These are phyloP conservation scores for Anthostomella pinea DNA, from an alignment of 2,329 filamentous ascomycete species.

Conservation along the genomic window DNA sequence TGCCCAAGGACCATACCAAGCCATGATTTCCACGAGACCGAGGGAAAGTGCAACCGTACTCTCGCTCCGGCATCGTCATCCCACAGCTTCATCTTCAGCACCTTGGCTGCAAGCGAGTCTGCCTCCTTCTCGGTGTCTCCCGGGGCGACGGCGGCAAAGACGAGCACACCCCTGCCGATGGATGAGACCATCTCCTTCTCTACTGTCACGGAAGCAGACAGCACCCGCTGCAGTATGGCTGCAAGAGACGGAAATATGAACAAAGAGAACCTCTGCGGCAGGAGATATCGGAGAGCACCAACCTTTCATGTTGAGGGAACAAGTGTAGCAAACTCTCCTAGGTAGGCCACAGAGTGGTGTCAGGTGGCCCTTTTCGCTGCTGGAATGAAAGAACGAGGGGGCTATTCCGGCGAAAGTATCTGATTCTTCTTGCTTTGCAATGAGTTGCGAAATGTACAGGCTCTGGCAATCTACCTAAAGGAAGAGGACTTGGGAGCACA, in stretches of 20 bases:
- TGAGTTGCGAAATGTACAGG: too few species aligned
- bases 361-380: too few species aligned
- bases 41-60: slow-evolving; percentile 42
- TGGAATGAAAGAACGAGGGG: too few species aligned
- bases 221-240: slow-evolving; percentile 92
- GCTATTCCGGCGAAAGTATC: too few species aligned
- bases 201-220: slow-evolving; percentile 93
- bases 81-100: slow-evolving; percentile 90
- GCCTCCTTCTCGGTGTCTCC: slow-evolving; percentile 88
- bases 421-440: too few species aligned
- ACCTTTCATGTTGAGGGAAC: slow-evolving; percentile 36
- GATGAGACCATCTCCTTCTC: slow-evolving; percentile 86
- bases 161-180: slow-evolving; percentile 85
- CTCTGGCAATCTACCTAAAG: too few species aligned
- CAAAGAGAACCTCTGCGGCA: slow-evolving; percentile 7
- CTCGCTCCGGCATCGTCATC: slow-evolving; percentile 71
- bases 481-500: too few species aligned
- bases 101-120: slow-evolving; percentile 77
- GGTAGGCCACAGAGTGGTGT: too few species aligned
- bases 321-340: too few species aligned
- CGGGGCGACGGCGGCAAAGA: slow-evolving; percentile 87
- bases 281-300: slow-evolving; percentile 10
- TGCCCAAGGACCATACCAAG: too few species aligned
- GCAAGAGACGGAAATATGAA: slow-evolving; percentile 17
- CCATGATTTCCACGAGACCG: too few species aligned